Base-by-base conservation (phyloP, 1,284 basidiomycete species). In the Xerocomus nothofagi region DNA sequence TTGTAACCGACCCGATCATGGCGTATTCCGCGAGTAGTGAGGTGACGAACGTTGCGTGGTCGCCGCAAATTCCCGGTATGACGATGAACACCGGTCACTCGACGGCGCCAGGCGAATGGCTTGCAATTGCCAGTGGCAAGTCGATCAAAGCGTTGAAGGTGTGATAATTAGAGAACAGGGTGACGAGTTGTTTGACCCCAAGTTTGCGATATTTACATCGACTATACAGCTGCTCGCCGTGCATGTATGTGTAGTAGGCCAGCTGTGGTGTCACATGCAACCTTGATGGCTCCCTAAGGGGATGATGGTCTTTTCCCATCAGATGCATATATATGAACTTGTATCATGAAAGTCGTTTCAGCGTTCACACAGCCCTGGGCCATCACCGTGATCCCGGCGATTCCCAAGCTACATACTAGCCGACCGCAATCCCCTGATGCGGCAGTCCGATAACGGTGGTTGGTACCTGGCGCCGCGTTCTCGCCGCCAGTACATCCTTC, bases 11-110 rank as follows among this genome's bases (percentile, higher is more conserved):
- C 55, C 93, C 85, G 6, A 73, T 85, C 24, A 87, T 91, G 79
- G 91, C 88, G 29, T 95, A 93, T 69, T 86, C 87, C 10, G 86
- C 88, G 1, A 77, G 78, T 30, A 76, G 75, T 45, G 93, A 93
- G 72, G 83, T 97, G 56, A 90, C 88, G 39, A 93, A 91, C 61
- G 71, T 97, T 20, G 89, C 91, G 4, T 97, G 93, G 88, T 90
- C 87, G 26, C 88, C 87, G 27, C 79, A 80, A 57, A 88, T 91
- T 57, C 78, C 79, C 52, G 82, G 82, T 11, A 80, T 89, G 78
- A 75, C 80, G 48, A 82, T 88, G 79, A 81, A 81, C 54, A 82
- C 78, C 3, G 87, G 87, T 11, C 81, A 84, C 57, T 80, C 81
- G 54, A 88, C 84, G 2, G 77, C 77, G 23, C 79, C 84, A 0